Evolutionary conservation across 129 eudicot species (phyloP).

Genomic region (Tagetes patula): DNA sequence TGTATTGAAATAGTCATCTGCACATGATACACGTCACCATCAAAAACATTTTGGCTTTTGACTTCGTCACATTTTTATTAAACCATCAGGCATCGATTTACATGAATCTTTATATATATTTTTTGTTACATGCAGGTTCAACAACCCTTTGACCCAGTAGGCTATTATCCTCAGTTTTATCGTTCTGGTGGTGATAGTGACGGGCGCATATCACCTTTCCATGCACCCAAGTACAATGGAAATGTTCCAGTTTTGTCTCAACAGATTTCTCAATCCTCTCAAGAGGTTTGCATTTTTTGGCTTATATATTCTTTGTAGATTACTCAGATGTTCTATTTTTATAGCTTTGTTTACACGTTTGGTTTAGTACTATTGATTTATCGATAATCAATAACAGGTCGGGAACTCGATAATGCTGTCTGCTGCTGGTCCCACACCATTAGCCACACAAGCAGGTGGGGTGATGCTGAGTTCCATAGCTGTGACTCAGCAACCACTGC

Average conservation of each 20-base stretch:
- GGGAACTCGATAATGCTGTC: constrained; percentile 53
- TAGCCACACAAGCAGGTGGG: constrained; percentile 70
- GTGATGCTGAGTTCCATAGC: constrained; percentile 71
- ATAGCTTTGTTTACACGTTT: neutral
- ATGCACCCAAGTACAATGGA: constrained; percentile 60
- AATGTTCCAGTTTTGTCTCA: constrained; percentile 49
- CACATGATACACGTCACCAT: neutral
- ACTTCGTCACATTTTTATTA: neutral
- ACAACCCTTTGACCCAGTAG: constrained; percentile 71
- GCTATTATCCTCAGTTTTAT: constrained; percentile 75
- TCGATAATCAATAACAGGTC: constrained; percentile 46
- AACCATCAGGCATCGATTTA: neutral
- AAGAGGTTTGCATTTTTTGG: constrained; percentile 60
- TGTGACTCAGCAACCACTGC: constrained; percentile 69
- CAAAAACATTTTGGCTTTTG: neutral
- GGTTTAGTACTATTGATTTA: neutral
- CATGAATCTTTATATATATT: constrained; percentile 11
- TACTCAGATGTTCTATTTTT: constrained; percentile 1
- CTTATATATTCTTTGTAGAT: neutral
- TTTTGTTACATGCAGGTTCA: constrained; percentile 53
- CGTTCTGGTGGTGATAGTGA: constrained; percentile 61
- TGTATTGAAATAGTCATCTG: neutral
- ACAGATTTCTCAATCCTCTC: constrained; percentile 65
- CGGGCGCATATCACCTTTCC: constrained; percentile 72
- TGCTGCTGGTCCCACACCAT: constrained; percentile 57